A percentile compares a stretch with the other conserved stretches of the same genome.
These are phyloP conservation scores for Hypsizygus ulmarius DNA, from an alignment of 1,284 basidiomycete genomes.

Conservation along the genomic window DNA sequence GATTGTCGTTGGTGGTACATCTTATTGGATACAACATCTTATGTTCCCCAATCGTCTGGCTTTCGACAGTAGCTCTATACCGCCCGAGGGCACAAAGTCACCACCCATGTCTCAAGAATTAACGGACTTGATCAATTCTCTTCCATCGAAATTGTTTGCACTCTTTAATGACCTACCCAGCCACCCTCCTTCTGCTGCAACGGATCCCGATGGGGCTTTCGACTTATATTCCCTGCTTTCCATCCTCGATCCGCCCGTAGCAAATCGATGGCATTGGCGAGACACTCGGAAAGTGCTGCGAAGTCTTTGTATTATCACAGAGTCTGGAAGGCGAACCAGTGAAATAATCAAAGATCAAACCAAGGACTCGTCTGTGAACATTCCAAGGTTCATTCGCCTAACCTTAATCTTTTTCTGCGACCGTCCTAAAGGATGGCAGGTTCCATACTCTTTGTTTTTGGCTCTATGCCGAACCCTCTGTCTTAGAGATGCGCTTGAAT, in stretches of 20 bases:
- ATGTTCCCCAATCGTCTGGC: conserved; percentile 73
- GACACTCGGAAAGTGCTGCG: conserved; percentile 90
- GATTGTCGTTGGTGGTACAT: conserved; percentile 92
- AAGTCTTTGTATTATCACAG: conserved; percentile 77
- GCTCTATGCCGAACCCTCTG: conserved; percentile 77
- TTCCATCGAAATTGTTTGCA: conserved; percentile 46
- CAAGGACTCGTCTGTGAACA: conserved; percentile 30
- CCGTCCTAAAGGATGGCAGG: conserved; percentile 37
- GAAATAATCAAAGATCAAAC: conserved; percentile 70
- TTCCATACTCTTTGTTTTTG: conserved; percentile 89
- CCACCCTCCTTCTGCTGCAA: conserved; percentile 47
- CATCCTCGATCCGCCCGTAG: conserved; percentile 73
- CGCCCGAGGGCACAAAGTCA: conserved; percentile 1
- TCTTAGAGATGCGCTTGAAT: conserved; percentile 72
- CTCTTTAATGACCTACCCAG: conserved; percentile 57
- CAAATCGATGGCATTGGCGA: conserved; percentile 91
- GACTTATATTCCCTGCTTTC: conserved; percentile 67
- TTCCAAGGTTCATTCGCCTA: conserved; percentile 44
- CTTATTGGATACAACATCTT: conserved; percentile 97
- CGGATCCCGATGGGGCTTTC: conserved; percentile 54
- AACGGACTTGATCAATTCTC: conserved; percentile 34
- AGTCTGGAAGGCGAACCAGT: conserved; percentile 66
- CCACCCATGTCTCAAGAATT: conserved; percentile 35
- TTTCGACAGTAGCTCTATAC: conserved; percentile 13
- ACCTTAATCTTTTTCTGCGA: not conserved